A percentile compares a stretch with the other conserved stretches of the same genome.
Evolutionary conservation across 768 basidiomycete genomes (phyloP).

Genomic region (Boletus rubescentipes): DNA sequence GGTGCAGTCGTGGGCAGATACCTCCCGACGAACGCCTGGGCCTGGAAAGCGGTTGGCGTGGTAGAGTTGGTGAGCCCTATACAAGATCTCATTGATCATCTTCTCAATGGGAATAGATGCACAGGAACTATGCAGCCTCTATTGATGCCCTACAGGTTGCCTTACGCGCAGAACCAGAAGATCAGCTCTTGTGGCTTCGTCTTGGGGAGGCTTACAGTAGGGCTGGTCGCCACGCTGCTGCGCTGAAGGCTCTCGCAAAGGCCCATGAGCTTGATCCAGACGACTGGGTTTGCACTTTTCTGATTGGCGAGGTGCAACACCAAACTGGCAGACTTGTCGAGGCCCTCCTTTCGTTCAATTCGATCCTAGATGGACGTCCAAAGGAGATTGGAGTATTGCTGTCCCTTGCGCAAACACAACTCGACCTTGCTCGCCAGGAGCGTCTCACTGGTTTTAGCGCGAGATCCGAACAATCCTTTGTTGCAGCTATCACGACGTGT

Average conservation of each 20-base stretch:
- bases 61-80: slow-evolving; percentile 75
- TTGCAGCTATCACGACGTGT: slow-evolving; percentile 54
- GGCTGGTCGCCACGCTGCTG: slow-evolving; percentile 86
- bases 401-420: slow-evolving; percentile 66
- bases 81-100: background rate
- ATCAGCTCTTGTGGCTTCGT: slow-evolving; percentile 83
- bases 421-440: slow-evolving; percentile 70
- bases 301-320: slow-evolving; percentile 82
- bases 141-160: slow-evolving; percentile 87
- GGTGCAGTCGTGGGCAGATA: slow-evolving; percentile 45
- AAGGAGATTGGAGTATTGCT: slow-evolving; percentile 71
- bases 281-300: slow-evolving; percentile 82
- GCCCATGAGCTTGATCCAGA: slow-evolving; percentile 71
- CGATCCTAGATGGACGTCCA: slow-evolving; percentile 54
- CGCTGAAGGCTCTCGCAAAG: slow-evolving; percentile 79
- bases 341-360: slow-evolving; percentile 66
- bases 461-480: slow-evolving; percentile 73
- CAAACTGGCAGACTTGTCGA: slow-evolving; percentile 73
- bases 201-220: slow-evolving; percentile 90
- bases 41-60: slow-evolving; percentile 94
- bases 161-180: slow-evolving; percentile 72
- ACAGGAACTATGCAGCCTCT: slow-evolving; percentile 66
- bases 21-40: slow-evolving; percentile 86
- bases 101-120: slow-evolving; percentile 44
- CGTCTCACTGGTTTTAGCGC: slow-evolving; percentile 65